Percentiles rank a stretch among this genome's conserved stretches.
These are phyloP conservation scores for Cutaneotrichosporon daszewskae DNA, from an alignment of 1,284 basidiomycete genomes.

Conservation along the genomic window DNA sequence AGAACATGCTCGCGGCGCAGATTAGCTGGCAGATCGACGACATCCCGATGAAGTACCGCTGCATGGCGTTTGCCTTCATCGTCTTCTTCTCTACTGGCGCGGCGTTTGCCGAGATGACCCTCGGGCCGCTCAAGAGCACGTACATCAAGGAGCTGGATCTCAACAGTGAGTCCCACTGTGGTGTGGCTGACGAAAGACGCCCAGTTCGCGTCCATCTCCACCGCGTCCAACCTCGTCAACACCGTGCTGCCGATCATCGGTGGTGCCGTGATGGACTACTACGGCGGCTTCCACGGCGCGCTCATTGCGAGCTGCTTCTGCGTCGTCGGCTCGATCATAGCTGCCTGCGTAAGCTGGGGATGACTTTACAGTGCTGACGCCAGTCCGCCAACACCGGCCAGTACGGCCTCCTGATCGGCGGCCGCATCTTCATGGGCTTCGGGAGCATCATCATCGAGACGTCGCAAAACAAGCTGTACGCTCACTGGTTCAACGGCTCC, in stretches of 20 bases:
- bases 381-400: constrained; percentile 17
- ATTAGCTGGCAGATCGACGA: too few relatives aligned
- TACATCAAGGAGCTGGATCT: constrained; percentile 38
- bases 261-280: constrained; percentile 49
- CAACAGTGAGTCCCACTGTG: constrained; percentile 22
- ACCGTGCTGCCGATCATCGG: constrained; percentile 48
- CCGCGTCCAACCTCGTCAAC: constrained; percentile 46
- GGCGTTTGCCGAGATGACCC: constrained; percentile 26
- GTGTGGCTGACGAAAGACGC: constrained; percentile 13
- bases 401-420: constrained; percentile 28
- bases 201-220: constrained; percentile 46
- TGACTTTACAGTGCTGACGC: too few relatives aligned
- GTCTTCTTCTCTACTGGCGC: constrained; percentile 37
- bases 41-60: constrained; percentile 10
- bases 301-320: too few relatives aligned
- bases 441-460: constrained; percentile 23
- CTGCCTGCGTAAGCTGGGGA: too few relatives aligned
- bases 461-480: constrained; percentile 38
- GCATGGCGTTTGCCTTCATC: constrained; percentile 28
- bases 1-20: too few relatives aligned
- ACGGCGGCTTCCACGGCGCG: constrained; percentile 29
- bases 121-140: constrained; percentile 44
- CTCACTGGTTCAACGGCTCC: constrained; percentile 38
- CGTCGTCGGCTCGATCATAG: too few relatives aligned
- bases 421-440: constrained; percentile 35